Percentiles rank a stretch among this genome's conserved stretches.
These are phyloP conservation scores for Rhynchospora breviuscula DNA, from an alignment of 176 grass and related monocot species.

Conservation along the genomic window DNA sequence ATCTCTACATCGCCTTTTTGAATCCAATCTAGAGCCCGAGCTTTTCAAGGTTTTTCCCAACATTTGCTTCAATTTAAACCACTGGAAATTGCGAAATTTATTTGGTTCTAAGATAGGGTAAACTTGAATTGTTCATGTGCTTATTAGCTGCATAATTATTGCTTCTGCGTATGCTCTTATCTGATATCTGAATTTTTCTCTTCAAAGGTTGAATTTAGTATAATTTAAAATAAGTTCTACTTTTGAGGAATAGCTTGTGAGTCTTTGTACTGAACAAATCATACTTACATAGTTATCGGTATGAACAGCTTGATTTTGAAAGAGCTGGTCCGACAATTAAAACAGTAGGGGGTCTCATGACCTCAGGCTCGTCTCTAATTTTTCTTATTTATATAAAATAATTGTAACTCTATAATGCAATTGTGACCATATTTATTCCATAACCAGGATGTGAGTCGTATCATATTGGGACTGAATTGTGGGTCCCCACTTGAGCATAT, in stretches of 20 bases:
- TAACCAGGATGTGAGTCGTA: slow-evolving; percentile 67
- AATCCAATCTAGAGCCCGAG: slow-evolving; percentile 71
- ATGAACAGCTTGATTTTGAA: background rate
- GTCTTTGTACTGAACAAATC: background rate
- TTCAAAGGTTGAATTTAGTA: background rate
- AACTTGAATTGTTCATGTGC: background rate
- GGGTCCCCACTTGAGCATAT: slow-evolving; percentile 46
- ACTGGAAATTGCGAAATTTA: background rate
- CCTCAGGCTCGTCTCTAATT: background rate
- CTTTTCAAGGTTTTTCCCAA: slow-evolving; percentile 57
- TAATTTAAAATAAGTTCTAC: background rate
- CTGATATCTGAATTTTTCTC: background rate
- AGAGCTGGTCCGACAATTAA: background rate
- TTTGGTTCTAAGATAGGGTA: background rate
- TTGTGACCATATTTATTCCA: slow-evolving; percentile 22
- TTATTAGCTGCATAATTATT: background rate
- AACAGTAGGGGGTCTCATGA: background rate
- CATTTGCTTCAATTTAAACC: background rate
- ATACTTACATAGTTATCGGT: background rate
- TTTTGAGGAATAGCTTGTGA: background rate
- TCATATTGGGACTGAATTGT: slow-evolving; percentile 79
- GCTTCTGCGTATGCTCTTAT: background rate
- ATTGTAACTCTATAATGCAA: background rate
- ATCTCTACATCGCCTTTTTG: slow-evolving; percentile 77
- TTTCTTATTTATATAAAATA: background rate